Evolutionary conservation across 768 basidiomycete species (phyloP).

Genomic region (Phlebiopsis flavidoalba): DNA sequence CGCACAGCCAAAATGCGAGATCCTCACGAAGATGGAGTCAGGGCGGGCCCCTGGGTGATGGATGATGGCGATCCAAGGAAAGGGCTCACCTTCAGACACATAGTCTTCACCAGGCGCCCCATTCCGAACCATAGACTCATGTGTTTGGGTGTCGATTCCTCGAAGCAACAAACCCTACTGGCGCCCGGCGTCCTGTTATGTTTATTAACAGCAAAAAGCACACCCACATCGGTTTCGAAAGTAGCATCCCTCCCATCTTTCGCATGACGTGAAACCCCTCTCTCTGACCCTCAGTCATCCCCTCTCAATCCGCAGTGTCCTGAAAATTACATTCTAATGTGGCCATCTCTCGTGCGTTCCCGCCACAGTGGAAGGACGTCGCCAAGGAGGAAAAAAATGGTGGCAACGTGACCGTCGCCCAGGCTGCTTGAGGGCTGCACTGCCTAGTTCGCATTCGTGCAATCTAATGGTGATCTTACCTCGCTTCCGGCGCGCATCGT

Average conservation of each 20-base stretch:
- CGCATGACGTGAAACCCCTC: not conserved
- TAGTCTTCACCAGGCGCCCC: not conserved
- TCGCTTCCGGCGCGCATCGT: conserved; percentile 2
- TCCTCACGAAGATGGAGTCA: not conserved
- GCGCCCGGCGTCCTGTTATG: not conserved
- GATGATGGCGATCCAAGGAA: not conserved
- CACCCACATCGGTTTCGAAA: not conserved
- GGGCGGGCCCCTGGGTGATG: not conserved
- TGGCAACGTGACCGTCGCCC: not conserved
- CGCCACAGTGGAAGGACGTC: conserved; percentile 1
- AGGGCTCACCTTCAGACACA: not conserved
- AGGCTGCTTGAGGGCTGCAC: not conserved
- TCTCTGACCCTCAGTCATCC: too few relatives aligned
- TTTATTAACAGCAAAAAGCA: too few relatives aligned
- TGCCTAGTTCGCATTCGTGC: not conserved
- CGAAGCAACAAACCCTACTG: not conserved
- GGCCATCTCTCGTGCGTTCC: conserved; percentile 7
- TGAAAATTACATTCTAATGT: not conserved
- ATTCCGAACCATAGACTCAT: not conserved
- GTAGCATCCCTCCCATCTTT: not conserved
- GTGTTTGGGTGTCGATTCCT: not conserved
- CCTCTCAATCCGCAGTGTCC: not conserved
- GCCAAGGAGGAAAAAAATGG: conserved; percentile 2
- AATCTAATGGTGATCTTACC: not conserved
- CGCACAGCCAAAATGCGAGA: not conserved